Evolutionary conservation across 495 filamentous ascomycete genomes (phyloP).

Genomic region (Hapsidospora chrysogenum): DNA sequence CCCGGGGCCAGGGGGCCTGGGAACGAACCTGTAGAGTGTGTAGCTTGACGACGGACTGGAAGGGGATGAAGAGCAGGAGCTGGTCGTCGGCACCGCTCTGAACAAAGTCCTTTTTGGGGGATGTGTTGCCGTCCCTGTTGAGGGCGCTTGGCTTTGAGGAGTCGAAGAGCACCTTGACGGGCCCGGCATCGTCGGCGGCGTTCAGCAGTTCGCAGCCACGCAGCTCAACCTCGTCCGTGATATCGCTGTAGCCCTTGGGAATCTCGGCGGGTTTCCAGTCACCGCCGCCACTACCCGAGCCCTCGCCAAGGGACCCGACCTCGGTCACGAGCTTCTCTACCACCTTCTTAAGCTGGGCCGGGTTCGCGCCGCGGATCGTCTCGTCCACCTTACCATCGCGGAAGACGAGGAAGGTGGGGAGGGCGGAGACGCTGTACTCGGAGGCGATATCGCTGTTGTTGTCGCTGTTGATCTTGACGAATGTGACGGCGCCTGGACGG

Average conservation of each 20-base stretch:
- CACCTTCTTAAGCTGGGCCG: conserved; percentile 45
- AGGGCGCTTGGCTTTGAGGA: conserved; percentile 46
- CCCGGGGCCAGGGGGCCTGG: background rate
- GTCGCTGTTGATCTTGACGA: conserved; percentile 48
- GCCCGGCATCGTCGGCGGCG: conserved; percentile 51
- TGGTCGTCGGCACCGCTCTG: conserved; percentile 99
- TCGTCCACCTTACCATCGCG: conserved; percentile 54
- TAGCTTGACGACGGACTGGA: conserved; percentile 76
- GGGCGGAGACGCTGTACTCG: conserved; percentile 38
- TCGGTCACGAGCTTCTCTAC: conserved; percentile 60
- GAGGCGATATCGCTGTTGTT: conserved; percentile 35
- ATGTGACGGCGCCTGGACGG: conserved; percentile 35
- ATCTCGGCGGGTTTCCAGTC: conserved; percentile 57
- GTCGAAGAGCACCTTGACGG: conserved; percentile 57
- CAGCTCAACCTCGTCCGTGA: conserved; percentile 65
- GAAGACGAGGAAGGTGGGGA: conserved; percentile 85
- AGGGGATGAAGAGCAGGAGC: conserved; percentile 84
- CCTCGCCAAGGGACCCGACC: conserved; percentile 36
- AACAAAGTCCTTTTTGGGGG: conserved; percentile 61
- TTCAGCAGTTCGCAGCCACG: conserved; percentile 80
- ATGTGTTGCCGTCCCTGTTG: conserved; percentile 40
- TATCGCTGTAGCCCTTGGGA: conserved; percentile 66
- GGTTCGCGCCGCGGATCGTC: conserved; percentile 67
- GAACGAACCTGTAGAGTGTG: conserved; percentile 52
- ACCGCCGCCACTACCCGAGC: conserved; percentile 24